Percentiles rank a stretch among this genome's conserved stretches.
These are phyloP conservation scores for Ceratobasidium sp. DNA, from an alignment of 1,284 basidiomycete genomes.

Conservation along the genomic window DNA sequence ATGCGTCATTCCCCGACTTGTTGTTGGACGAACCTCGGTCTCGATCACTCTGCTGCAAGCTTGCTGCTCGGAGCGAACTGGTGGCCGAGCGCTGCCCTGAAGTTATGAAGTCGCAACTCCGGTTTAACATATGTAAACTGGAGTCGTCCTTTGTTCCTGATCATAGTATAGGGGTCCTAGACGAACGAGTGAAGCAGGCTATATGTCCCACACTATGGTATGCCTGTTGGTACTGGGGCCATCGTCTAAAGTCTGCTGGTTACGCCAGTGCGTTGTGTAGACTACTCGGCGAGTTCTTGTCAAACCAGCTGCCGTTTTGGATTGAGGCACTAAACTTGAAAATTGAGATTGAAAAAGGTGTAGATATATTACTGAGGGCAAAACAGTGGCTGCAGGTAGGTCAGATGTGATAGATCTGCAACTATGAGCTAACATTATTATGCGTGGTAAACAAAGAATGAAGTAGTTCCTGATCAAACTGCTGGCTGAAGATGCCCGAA, in stretches of 20 bases:
- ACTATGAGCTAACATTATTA: neutral
- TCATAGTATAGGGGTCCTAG: neutral
- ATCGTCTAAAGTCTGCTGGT: conserved; percentile 7
- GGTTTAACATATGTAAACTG: neutral
- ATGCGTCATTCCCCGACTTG: neutral
- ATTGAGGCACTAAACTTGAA: conserved; percentile 28
- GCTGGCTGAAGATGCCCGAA: conserved; percentile 4
- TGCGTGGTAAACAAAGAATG: neutral
- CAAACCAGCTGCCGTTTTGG: conserved; percentile 17
- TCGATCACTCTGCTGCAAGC: neutral
- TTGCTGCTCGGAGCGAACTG: no score
- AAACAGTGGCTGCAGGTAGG: conserved; percentile 11
- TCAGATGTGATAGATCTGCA: neutral
- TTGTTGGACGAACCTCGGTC: neutral
- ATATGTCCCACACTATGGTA: conserved; percentile 9
- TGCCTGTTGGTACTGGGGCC: conserved; percentile 13
- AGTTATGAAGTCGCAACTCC: neutral
- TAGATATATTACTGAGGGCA: neutral
- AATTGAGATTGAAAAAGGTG: neutral
- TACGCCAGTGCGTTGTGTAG: neutral
- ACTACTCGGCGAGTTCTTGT: neutral
- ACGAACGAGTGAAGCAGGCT: neutral
- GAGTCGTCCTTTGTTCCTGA: neutral
- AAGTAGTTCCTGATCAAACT: neutral
- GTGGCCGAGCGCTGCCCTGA: neutral